These are phyloP conservation scores for Corinectria fuckeliana DNA, from an alignment of 2,329 filamentous ascomycete genomes.

Conservation along the genomic window DNA sequence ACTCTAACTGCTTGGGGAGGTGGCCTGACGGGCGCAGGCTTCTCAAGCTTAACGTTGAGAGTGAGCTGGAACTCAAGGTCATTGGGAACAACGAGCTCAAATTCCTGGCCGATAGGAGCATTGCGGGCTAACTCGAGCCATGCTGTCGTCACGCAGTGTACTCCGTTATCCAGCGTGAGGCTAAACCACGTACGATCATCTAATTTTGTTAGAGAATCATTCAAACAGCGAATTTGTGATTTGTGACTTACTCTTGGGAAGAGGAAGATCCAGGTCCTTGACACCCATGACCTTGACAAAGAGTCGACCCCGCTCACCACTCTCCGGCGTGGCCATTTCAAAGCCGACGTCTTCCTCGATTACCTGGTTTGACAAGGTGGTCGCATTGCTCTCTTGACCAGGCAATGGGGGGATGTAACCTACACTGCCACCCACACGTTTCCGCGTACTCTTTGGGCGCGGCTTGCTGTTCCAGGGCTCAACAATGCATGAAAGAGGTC, in stretches of 20 bases:
- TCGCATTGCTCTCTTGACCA: slow-evolving; percentile 82
- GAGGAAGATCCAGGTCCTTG: slow-evolving; percentile 90
- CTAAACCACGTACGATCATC: slow-evolving; percentile 94
- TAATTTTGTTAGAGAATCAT: slow-evolving; percentile 47
- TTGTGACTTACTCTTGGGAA: slow-evolving; percentile 80
- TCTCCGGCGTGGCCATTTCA: slow-evolving; percentile 72
- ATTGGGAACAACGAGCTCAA: slow-evolving; percentile 94
- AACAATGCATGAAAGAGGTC: slow-evolving; percentile 92
- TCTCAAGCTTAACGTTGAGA: slow-evolving; percentile 91
- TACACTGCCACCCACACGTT: slow-evolving; percentile 49
- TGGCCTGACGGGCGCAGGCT: slow-evolving; percentile 64
- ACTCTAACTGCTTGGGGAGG: slow-evolving; percentile 67
- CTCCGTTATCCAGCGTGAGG: slow-evolving; percentile 94
- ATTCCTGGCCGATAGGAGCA: slow-evolving; percentile 96
- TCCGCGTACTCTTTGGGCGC: slow-evolving; percentile 69
- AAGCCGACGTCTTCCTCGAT: slow-evolving; percentile 70
- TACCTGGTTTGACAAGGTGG: slow-evolving; percentile 67
- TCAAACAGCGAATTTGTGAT: background rate
- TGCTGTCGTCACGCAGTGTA: slow-evolving; percentile 96
- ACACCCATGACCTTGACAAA: slow-evolving; percentile 99
- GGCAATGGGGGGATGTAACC: slow-evolving; percentile 83
- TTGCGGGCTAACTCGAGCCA: slow-evolving; percentile 93
- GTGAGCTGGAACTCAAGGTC: slow-evolving; percentile 99
- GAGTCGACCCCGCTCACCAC: slow-evolving; percentile 83
- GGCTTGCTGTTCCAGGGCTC: slow-evolving; percentile 93